Evolutionary conservation across 1,284 basidiomycete genomes (phyloP), one percentile per base, ranked within the genome.

Genomic region (Stereum hirsutum): DNA sequence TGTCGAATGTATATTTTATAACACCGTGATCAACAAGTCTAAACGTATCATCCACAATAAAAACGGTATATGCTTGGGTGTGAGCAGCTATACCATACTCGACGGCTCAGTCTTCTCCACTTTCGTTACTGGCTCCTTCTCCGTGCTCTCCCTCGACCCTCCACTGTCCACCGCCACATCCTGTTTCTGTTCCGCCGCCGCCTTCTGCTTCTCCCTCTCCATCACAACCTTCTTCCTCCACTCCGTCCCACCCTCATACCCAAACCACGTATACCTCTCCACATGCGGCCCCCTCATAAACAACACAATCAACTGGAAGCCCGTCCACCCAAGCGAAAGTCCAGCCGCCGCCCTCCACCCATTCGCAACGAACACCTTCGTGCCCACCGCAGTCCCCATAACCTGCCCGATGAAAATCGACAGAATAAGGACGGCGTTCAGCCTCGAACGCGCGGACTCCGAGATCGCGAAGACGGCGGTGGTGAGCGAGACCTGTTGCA

Each of bases 321-420:
- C 70, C 10, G 66, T 62, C 42, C 70, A 70, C 1, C 60, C 73
- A n/a, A 78, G 54, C 1, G 69, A 69, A 27, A 73, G 57, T 3
- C 61, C 69, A 1, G 69, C 68, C 3, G 70, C 64, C 2, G 70
- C 61, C 17, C 65, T 62, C 77, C 75, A 78, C 10, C 75, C 75
- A 43, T 71, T 58, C 24, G 56, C 45, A 6, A 71, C 60, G 54
- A 75, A 78, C 4, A 78, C 59, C 43, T 67, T 63, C 2, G 72
- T 70, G 30, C 75, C 69, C 3, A 64, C 69, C 0, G 74, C 64
- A 4, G 75, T 76, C 11, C 77, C 77, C 49, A 72, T 68, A 6
- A 72, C 66, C 48, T 73, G 70, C 0, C 72, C 72, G 14, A 66
- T 54, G 46, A 72, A 73, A 15, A 49, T 41, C 30, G 63, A 55